Evolutionary conservation across 139 green algal species (phyloP).

Genomic region (Dunaliella primolecta): DNA sequence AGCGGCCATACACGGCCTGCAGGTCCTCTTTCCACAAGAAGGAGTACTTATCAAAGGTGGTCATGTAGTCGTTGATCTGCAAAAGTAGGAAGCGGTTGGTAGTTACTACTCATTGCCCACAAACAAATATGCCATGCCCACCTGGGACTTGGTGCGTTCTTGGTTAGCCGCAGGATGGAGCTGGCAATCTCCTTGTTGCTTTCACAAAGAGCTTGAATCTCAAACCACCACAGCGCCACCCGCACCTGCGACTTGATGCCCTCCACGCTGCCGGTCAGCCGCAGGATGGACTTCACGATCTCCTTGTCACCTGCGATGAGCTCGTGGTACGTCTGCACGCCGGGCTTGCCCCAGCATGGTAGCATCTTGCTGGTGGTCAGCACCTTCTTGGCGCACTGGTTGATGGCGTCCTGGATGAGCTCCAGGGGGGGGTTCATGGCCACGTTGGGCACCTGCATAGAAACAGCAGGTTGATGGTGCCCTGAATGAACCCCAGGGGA

Average conservation of each 20-base stretch:
- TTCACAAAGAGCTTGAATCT: too few relatives aligned
- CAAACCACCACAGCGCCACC: too few relatives aligned
- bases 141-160: too few relatives aligned
- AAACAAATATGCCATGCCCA: too few relatives aligned
- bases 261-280: slow-evolving; percentile 76
- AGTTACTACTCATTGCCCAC: too few relatives aligned
- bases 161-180: too few relatives aligned
- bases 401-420: slow-evolving; percentile 85
- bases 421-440: slow-evolving; percentile 79
- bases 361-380: slow-evolving; percentile 58
- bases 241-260: slow-evolving; percentile 62
- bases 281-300: slow-evolving; percentile 79
- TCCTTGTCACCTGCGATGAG: slow-evolving; percentile 79
- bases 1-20: slow-evolving; percentile 54
- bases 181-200: too few relatives aligned
- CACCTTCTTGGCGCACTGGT: slow-evolving; percentile 53
- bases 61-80: slow-evolving; percentile 72
- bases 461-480: background rate
- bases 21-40: slow-evolving; percentile 88
- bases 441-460: slow-evolving; percentile 68
- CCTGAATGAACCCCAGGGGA: too few relatives aligned
- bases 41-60: slow-evolving; percentile 70
- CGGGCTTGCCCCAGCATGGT: slow-evolving; percentile 64
- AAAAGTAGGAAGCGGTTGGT: too few relatives aligned
- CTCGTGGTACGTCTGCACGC: slow-evolving; percentile 66